Evolutionary conservation across 2,329 filamentous ascomycete species (phyloP), one percentile per base, ranked within the genome.

Genomic region (Diplodia intermedia): DNA sequence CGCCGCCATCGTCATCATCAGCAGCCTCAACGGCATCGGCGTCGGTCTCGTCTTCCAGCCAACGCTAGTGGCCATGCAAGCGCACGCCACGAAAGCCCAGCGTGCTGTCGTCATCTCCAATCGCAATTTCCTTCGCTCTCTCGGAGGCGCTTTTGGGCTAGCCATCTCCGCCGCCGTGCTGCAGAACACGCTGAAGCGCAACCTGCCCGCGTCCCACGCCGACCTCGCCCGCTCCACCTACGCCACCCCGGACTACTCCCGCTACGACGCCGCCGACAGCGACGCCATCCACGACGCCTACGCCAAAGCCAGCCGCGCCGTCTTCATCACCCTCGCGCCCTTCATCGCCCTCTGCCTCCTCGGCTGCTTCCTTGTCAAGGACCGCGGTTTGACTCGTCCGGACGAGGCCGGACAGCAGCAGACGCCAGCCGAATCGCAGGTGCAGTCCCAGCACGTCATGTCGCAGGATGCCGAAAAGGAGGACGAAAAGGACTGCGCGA

Each of bases 91-190:
- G 1, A 87, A 86, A 73, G 77, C 82, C 0, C 84, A 89, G 53
- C 82, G 88, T 23, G 88, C 88, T 0, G 85, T 90, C 1, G 84
- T 89, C 23, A 89, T 89, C 43, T 86, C 86, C 2, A 84, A 85
- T 63, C 82, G 88, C 1, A 90, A 90, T 71, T 90, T 90, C 73
- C 81, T 89, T 69, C 84, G 88, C 8, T 85, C 83, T 56, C 78
- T 87, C 3, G 88, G 88, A 11, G 88, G 87, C 29, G 81, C 87
- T 1, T 80, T 84, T 15, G 87, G 88, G 0, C 81, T 90, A 0
- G 86, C 86, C 0, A 78, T 89, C 9, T 86, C 84, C 0, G 86
- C 86, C 1, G 85, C 86, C 43, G 72, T 75, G 0, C 70, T 78
- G 14, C 72, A 75, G 33, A 71, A 72, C 26, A 76, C 79, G n/a